Evolutionary conservation across 306 rosid species (phyloP).

Genomic region (Dalbergia oliveri): DNA sequence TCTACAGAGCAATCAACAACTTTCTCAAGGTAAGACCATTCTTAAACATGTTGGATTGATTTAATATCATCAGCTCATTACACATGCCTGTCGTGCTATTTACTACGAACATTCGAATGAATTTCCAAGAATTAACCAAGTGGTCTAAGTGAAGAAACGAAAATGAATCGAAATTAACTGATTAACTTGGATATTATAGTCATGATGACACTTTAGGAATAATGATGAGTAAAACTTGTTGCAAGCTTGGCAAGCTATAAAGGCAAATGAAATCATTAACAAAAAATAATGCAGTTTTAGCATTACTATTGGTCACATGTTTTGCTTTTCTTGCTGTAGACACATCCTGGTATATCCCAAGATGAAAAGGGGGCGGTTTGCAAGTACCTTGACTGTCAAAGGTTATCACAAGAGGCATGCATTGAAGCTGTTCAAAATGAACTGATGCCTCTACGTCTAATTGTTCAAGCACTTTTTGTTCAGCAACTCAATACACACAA

Average conservation of each 20-base stretch:
- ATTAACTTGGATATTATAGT: background rate
- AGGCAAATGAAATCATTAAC: background rate
- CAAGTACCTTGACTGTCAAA: conserved; percentile 79
- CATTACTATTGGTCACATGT: conserved; percentile 3
- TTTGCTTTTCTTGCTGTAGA: conserved; percentile 54
- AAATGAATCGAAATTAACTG: background rate
- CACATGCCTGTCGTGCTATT: conserved; percentile 15
- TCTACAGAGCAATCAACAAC: conserved; percentile 67
- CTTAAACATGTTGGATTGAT: background rate
- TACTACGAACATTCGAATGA: conserved; percentile 22
- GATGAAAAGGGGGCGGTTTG: conserved; percentile 84
- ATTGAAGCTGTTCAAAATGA: conserved; percentile 95
- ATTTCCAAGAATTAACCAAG: background rate
- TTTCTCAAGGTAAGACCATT: conserved; percentile 68
- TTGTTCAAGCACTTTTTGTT: conserved; percentile 88
- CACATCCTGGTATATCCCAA: conserved; percentile 64
- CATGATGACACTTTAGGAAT: conserved; percentile 6
- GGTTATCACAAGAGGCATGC: conserved; percentile 83
- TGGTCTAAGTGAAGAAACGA: conserved; percentile 8
- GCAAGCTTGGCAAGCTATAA: background rate
- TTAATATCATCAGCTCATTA: conserved; percentile 29
- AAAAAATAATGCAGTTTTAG: background rate
- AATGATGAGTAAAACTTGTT: conserved; percentile 11
- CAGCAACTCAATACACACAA: conserved; percentile 85
- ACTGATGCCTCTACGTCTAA: conserved; percentile 82